Evolutionary conservation across 176 grass and related monocot species (phyloP), one percentile per base, ranked within the genome.

Genomic region (Chrysopogon serrulatus): DNA sequence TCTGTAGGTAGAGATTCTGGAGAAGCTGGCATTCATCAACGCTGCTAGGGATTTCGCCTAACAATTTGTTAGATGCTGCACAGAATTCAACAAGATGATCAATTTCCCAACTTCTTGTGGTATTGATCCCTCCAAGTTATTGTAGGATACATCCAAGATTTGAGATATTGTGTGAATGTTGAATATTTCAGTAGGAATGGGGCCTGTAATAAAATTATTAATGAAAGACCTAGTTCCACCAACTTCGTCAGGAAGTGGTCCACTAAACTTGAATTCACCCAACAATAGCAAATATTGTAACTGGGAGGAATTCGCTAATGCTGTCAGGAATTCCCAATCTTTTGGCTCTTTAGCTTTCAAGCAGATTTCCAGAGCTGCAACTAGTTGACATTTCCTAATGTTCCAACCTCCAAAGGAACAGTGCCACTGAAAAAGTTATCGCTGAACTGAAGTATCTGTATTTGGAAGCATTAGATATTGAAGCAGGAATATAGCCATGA

Each of bases 191-290:
- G 4, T 23, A 0, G 79, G 87, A 17, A 89, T 57, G 3, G 19
- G 61, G 60, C 86, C 87, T 24, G 35, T n/a, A n/a, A n/a, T 74
- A 8, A 92, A 59, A 13, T 78, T 63, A 60, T 92, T 89, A 11
- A 30, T 1, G 60, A 63, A 78, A 92, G 79, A 3, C 68, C 4
- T 42, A 88, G 26, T 27, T 6, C 11, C 9, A 19, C 15, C 19
- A 92, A 31, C 14, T 17, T 49, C 61, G 24, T 4, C 10, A 14
- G 84, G 88, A 15, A 90, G 78, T 1, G 19, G 42, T 21, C 84
- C 84, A 1, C 19, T 3, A 60, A 87, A 76, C 27, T 42, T 87
- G 30, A 28, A 73, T 2, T 14, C 17, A 8, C 4, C 5, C n/a
- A n/a, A n/a, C 35, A 74, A 10, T 4, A 35, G 16, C 34, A 83